Evolutionary conservation across 2,329 filamentous ascomycete species (phyloP), one percentile per base, ranked within the genome.

Genomic region (Colletotrichum nymphaeae): DNA sequence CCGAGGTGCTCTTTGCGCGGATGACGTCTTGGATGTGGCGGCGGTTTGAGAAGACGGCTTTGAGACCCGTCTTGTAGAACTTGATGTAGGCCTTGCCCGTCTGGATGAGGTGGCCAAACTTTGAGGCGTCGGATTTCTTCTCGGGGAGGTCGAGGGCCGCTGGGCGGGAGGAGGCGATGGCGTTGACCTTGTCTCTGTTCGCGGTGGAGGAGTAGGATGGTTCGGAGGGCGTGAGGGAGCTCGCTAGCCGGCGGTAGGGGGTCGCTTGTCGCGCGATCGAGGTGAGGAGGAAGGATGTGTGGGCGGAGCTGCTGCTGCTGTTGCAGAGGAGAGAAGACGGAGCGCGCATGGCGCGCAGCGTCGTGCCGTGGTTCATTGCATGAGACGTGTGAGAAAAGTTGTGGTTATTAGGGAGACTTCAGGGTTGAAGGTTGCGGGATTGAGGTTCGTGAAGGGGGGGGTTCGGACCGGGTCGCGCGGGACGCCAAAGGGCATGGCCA

Each of bases 41-140:
- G 60, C 89, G 87, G 77, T 97, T 98, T 72, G 86, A 84, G 80
- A 91, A 91, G 64, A 97, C 91, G 77, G 93, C 91, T 79, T 92
- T 91, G 37, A 98, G 83, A 22, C 95, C 96, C 1, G 90, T 88
- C 84, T 97, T 97, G 90, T 98, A 98, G 88, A 98, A 98, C 46
- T 83, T 83, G 11, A 93, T 82, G 83, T 97, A 98, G 64, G 93
- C 91, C 80, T 93, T 93, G 75, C 94, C 96, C 32, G 92, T 84
- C 56, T 83, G 80, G 78, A 90, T 89, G 22, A 78, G 78, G 49
- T 82, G 78, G 68, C 82, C 82, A 68, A 89, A 80, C 24, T 84
- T 79, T 32, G 84, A 83, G 35, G 88, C 81, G 8, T 82, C 78
- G 24, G 86, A 79, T 22, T 85, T 80, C 66, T 90, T 88, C 5